A percentile compares a stretch with the other conserved stretches of the same genome.
phyloP scores from a whole-genome alignment of 1,284 basidiomycete species.

The Sanghuangporus sanghuang region DNA sequence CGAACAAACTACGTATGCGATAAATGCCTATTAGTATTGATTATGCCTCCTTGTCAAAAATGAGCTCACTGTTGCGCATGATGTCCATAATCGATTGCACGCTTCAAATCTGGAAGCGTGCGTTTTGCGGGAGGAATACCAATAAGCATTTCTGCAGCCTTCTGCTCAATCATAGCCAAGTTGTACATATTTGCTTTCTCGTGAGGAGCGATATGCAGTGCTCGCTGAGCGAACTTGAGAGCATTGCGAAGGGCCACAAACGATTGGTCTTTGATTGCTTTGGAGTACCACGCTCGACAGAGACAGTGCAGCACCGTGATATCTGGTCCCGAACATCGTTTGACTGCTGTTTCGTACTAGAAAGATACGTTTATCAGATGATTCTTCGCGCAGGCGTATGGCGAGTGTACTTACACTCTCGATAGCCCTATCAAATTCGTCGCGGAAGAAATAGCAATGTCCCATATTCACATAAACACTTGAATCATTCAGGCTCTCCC shows the following conservation, averaged over 20 bases:
- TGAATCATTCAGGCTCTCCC: conserved; percentile 80
- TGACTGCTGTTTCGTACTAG: conserved; percentile 85
- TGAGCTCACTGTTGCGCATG: conserved; percentile 75
- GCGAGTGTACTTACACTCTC: conserved; percentile 71
- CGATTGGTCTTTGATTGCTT: conserved; percentile 83
- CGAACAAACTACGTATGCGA: conserved; percentile 62
- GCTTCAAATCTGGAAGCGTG: conserved; percentile 71
- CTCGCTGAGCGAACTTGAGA: conserved; percentile 79
- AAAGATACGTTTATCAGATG: neutral
- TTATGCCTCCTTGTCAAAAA: neutral
- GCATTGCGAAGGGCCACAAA: conserved; percentile 77
- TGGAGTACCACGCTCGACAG: conserved; percentile 87
- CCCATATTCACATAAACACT: conserved; percentile 94
- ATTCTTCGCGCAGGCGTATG: neutral
- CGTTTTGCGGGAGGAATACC: conserved; percentile 70
- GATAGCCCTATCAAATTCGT: conserved; percentile 91
- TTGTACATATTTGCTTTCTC: conserved; percentile 92
- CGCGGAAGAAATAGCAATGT: conserved; percentile 85
- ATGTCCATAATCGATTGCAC: conserved; percentile 77
- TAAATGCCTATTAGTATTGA: neutral
- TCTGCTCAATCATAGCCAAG: conserved; percentile 95
- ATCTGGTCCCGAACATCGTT: conserved; percentile 54
- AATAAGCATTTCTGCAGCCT: conserved; percentile 85
- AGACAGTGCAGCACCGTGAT: conserved; percentile 76
- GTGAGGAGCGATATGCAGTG: conserved; percentile 72